Conservation (phyloP, 768 basidiomycete species). For the Naganishia friedmannii region DNA sequence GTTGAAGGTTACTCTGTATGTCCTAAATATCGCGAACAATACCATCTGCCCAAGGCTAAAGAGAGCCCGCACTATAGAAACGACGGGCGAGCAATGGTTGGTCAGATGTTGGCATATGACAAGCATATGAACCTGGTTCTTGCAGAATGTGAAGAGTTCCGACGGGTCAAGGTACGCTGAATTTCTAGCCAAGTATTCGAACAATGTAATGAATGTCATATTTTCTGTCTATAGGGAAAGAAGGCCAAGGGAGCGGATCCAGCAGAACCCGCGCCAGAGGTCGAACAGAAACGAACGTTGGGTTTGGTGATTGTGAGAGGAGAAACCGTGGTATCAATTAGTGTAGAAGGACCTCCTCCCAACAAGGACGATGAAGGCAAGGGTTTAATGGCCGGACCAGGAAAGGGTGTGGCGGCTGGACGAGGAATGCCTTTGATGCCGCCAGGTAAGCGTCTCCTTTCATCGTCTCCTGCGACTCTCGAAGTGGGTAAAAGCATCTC, state of each 20-base stretch:
- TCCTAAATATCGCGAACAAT: background rate
- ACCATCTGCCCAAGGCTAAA: background rate
- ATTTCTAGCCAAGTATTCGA: background rate
- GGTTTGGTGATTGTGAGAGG: conserved; percentile 96
- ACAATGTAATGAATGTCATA: background rate
- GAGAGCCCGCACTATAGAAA: conserved; percentile 37
- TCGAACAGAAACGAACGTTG: conserved; percentile 92
- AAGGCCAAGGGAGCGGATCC: conserved; percentile 60
- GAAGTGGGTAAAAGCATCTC: background rate
- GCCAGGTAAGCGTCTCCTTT: conserved; percentile 48
- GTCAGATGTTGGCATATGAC: conserved; percentile 99
- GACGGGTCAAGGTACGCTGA: conserved; percentile 79
- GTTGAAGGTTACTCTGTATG: conserved; percentile 87
- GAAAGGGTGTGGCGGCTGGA: conserved; percentile 91
- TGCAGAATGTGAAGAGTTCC: conserved; percentile 96
- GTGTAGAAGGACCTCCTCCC: conserved; percentile 92
- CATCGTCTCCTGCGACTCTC: background rate
- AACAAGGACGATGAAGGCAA: conserved; percentile 77
- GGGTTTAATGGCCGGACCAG: conserved; percentile 79
- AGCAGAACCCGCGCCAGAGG: conserved; percentile 58
- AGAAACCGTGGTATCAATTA: conserved; percentile 91
- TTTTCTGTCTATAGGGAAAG: conserved; percentile 53
- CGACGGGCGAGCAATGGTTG: conserved; percentile 91
- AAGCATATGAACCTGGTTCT: conserved; percentile 99
- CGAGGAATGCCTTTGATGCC: conserved; percentile 75